A percentile compares a stretch with the other conserved stretches of the same genome.
These are phyloP conservation scores for Kalanchoe fedtschenkoi DNA, from an alignment of 164 flowering plant species.

Conservation along the genomic window DNA sequence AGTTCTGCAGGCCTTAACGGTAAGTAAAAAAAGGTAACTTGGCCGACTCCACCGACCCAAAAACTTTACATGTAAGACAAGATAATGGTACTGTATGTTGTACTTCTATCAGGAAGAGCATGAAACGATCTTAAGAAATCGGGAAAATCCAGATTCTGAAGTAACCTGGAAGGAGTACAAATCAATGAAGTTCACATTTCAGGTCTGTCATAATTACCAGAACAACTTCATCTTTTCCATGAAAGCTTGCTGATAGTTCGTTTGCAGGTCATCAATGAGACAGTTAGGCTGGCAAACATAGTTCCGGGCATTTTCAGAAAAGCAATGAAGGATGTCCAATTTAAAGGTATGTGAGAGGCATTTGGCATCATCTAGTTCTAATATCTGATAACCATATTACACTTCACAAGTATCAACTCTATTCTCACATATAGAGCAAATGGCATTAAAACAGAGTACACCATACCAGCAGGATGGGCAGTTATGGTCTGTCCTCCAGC, in stretches of 20 bases:
- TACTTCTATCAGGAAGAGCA: constrained; percentile 53
- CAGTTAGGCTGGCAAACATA: constrained; percentile 63
- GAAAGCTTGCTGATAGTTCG: not conserved
- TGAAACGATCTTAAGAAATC: constrained; percentile 28
- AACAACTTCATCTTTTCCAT: not conserved
- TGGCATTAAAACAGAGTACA: constrained; percentile 6
- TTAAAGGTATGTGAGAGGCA: not conserved
- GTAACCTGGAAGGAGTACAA: constrained; percentile 59
- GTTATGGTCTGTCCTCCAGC: constrained; percentile 2
- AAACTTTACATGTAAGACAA: not conserved
- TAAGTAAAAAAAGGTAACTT: constrained; percentile 15
- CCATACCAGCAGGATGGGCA: constrained; percentile 9
- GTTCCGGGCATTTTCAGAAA: constrained; percentile 63
- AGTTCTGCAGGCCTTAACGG: constrained; percentile 57
- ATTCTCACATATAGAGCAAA: constrained; percentile 6
- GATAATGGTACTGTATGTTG: not conserved
- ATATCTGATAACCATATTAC: not conserved
- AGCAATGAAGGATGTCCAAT: constrained; percentile 25
- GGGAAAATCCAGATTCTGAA: constrained; percentile 31
- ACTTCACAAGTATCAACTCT: not conserved
- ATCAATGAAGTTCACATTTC: constrained; percentile 57
- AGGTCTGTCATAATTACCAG: constrained; percentile 22
- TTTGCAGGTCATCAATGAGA: constrained; percentile 63
- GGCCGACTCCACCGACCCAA: not conserved
- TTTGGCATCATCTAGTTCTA: not conserved